phyloP scores from a whole-genome alignment of 768 basidiomycete species.

The Amylocystis lapponica region DNA sequence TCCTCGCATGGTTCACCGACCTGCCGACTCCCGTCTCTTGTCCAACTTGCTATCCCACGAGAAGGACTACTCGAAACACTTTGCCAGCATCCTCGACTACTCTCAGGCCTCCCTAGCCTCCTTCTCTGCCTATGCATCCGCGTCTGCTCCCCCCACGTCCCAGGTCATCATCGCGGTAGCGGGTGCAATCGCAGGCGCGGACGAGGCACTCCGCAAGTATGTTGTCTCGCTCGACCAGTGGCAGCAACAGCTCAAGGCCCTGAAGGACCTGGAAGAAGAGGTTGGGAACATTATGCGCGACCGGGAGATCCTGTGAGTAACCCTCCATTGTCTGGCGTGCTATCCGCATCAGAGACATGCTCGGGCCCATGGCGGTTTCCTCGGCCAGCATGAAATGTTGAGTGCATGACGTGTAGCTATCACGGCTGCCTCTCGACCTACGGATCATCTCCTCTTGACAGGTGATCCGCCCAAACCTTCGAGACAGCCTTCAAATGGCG shows the following conservation, averaged over 20 bases:
- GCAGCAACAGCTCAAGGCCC: constrained; percentile 49
- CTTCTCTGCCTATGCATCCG: constrained; percentile 68
- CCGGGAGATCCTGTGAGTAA: constrained; percentile 73
- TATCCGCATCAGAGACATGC: too few relatives aligned
- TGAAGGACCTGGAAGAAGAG: constrained; percentile 71
- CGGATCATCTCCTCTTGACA: too few relatives aligned
- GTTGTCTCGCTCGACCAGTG: constrained; percentile 57
- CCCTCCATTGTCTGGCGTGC: too few relatives aligned
- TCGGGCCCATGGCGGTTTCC: too few relatives aligned
- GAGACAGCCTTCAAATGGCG: too few relatives aligned
- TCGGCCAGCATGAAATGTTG: too few relatives aligned
- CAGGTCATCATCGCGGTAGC: constrained; percentile 49
- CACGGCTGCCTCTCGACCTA: too few relatives aligned
- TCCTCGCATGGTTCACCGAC: constrained; percentile 57
- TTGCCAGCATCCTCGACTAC: constrained; percentile 49
- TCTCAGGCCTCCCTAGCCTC: constrained; percentile 59
- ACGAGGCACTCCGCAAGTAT: constrained; percentile 64
- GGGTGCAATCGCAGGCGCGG: constrained; percentile 52
- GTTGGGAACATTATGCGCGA: constrained; percentile 65
- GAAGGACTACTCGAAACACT: constrained; percentile 63
- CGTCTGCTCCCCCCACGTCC: constrained; percentile 51
- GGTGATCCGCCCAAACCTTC: too few relatives aligned
- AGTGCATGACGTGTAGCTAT: too few relatives aligned
- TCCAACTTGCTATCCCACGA: constrained; percentile 62
- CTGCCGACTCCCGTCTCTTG: constrained; percentile 70